Evolutionary conservation across 176 grass and related monocot species (phyloP), one percentile per base, ranked within the genome.

Genomic region (Thinopyrum elongatum): DNA sequence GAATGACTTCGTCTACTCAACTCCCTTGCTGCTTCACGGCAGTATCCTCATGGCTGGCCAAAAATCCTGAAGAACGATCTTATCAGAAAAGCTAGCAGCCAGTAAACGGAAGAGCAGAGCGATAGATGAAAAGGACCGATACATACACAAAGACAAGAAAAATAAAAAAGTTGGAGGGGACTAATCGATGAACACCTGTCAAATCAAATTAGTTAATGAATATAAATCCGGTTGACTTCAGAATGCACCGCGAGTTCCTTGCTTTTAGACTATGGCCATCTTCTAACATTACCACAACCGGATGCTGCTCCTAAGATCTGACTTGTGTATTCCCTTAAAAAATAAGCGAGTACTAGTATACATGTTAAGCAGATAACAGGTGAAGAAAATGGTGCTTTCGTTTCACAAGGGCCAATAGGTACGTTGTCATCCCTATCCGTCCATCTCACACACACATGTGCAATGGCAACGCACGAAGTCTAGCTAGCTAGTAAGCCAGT

Each of bases 361-460:
- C 35, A 15, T 58, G 46, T 26, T 83, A 70, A 51, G 59, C 78
- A 78, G 64, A 82, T 36, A 78, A 77, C 36, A 86, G 62, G 38
- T 33, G 71, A n/a, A 55, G 16, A 76, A 28, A 81, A 76, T 3
- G 15, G 10, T 42, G 17, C 38, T 25, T 70, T 35, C 59, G 22
- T 60, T 69, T 62, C 27, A 51, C 16, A 82, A 83, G 44, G 55
- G 67, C 80, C 74, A 46, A 74, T 73, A 71, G 16, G 72, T 83
- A 78, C 9, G 86, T 49, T 91, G 90, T 81, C 76, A 38, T 85
- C 78, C 77, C 70, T 88, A 91, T 91, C 86, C 86, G 71, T 85
- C 86, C 90, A 81, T 82, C 77, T 72, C 82, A 88, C 10, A 8
- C 64, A 46, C 81, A 76, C 76, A 41, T 76, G 25, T 68, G 23